Conservation (phyloP, 257 asterid genomes). For the Rehmannia glutinosa region DNA sequence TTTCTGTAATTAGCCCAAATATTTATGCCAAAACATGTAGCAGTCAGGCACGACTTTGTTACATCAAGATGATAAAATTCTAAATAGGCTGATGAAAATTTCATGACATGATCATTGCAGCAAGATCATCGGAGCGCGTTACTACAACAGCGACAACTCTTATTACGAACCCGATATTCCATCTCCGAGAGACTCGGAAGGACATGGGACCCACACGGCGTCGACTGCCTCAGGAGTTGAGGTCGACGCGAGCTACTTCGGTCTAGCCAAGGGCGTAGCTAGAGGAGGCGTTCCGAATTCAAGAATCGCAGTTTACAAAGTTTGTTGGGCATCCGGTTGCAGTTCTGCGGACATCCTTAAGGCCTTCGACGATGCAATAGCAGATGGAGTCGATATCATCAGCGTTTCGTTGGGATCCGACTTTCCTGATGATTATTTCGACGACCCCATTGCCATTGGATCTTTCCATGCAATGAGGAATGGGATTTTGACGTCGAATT, state of each 20-base stretch:
- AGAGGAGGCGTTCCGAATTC: slow-evolving; percentile 48
- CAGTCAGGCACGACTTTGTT: neutral
- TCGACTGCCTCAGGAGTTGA: slow-evolving; percentile 44
- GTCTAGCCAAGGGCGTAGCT: slow-evolving; percentile 38
- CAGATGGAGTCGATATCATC: slow-evolving; percentile 57
- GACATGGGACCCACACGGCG: slow-evolving; percentile 53
- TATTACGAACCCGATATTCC: slow-evolving; percentile 6
- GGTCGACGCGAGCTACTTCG: slow-evolving; percentile 35
- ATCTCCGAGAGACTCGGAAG: slow-evolving; percentile 40
- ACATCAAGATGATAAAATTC: too few relatives aligned
- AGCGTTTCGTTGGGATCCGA: slow-evolving; percentile 39
- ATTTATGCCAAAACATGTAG: too few relatives aligned
- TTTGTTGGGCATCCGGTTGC: slow-evolving; percentile 35
- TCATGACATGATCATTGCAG: slow-evolving; percentile 7
- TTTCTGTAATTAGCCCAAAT: too few relatives aligned
- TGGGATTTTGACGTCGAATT: slow-evolving; percentile 44
- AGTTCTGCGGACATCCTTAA: slow-evolving; percentile 36
- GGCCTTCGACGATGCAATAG: slow-evolving; percentile 63
- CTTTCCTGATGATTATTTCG: slow-evolving; percentile 29
- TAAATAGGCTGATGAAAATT: too few relatives aligned
- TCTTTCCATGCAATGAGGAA: slow-evolving; percentile 55
- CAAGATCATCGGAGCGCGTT: slow-evolving; percentile 34
- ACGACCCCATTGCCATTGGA: slow-evolving; percentile 53
- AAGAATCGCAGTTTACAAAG: slow-evolving; percentile 39
- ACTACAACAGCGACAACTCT: slow-evolving; percentile 18